Conservation (phyloP, 345 rosid genomes). For the Hibiscus mutabilis region DNA sequence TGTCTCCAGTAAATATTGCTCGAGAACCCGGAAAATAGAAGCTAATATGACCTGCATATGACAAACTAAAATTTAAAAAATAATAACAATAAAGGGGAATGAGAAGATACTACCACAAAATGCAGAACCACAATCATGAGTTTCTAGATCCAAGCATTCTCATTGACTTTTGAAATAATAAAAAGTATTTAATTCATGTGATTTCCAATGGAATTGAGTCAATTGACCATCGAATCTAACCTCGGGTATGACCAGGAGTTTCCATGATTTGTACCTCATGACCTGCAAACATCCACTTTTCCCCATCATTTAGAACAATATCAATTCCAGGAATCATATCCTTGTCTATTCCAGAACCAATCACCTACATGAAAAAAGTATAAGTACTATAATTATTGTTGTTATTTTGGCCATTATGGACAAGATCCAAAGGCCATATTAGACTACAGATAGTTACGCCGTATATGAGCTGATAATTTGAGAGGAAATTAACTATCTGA, state of each 20-base stretch:
- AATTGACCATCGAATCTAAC: slow-evolving; percentile 32
- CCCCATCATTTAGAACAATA: slow-evolving; percentile 73
- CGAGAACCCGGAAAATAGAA: slow-evolving; percentile 90
- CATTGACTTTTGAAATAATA: neutral
- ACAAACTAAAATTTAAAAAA: neutral
- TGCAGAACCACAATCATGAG: neutral
- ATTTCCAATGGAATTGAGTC: slow-evolving; percentile 7
- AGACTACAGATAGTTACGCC: too few relatives aligned
- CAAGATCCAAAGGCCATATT: neutral
- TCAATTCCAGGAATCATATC: slow-evolving; percentile 92
- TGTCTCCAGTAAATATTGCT: slow-evolving; percentile 84
- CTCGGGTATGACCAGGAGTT: slow-evolving; percentile 98
- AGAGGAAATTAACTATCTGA: neutral
- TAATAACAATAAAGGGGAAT: neutral
- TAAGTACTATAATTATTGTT: too few relatives aligned
- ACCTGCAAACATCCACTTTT: slow-evolving; percentile 98
- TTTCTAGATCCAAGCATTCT: neutral
- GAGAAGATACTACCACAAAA: neutral
- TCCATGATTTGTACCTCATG: slow-evolving; percentile 81
- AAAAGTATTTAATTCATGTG: neutral
- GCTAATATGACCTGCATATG: slow-evolving; percentile 79
- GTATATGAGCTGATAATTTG: neutral
- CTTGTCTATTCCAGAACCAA: slow-evolving; percentile 72
- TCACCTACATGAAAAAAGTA: slow-evolving; percentile 55
- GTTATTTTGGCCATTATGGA: neutral